Base-by-base conservation (phyloP, 176 grass and related monocot genomes). In the Musa schizocarpa region DNA sequence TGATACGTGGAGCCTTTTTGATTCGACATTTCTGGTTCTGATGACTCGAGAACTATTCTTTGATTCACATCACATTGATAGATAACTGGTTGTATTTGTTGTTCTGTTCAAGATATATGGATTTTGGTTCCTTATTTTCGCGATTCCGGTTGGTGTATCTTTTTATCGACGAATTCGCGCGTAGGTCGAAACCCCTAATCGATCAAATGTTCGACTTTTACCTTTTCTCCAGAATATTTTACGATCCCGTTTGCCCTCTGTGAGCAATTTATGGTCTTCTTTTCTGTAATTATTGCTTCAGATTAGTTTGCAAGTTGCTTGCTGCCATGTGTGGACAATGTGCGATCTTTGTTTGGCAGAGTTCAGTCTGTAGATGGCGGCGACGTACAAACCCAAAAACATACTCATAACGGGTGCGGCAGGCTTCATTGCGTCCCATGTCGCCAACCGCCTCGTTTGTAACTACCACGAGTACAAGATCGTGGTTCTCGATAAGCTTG, bases 401-500 rank as follows among this genome's bases (percentile, higher is more conserved):
- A 77, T 77, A 19, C 75, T 77, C 13, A 53, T 77, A 20, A 77
- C 75, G 1, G 75, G 75, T 11, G 75, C 75, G n/a, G 75, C 75
- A 23, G 75, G 75, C 48, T 77, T 77, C 75, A 77, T 77, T 53
- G 75, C 61, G 24, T 77, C 61, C 59, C 75, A 77, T 77, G 75
- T 77, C 0, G 61, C 75, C 11, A 77, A 77, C 13, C 58, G 75
- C 49, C 75, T 77, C 3, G 61, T 77, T n/a, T 19, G 75, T 12
- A 66, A 53, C 49, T 77, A 77, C 17, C 75, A 61, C 12, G 13
- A 77, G 48, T 77, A 77, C 75, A 77, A 77, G 24, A 77, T 66
- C 25, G 75, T 77, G 49, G 75, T 77, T 64, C 75, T 77, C 16
- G 75, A 77, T 49, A 77, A 65, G 75, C 75, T 77, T 11, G 75